Conservation (phyloP, 169 alveolate genomes). For the Cryptosporidium bovis region DNA sequence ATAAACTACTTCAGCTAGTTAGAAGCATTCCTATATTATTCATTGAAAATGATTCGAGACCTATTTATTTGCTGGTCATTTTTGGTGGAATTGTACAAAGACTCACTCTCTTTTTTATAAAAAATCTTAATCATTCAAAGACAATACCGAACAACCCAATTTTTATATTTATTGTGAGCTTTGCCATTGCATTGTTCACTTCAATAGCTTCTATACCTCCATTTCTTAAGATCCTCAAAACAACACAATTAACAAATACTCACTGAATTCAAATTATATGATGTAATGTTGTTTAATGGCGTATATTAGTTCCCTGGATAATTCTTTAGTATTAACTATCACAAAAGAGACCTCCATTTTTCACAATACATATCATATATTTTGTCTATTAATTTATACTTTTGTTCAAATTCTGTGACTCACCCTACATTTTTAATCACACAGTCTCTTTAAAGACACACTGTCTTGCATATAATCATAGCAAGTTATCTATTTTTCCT, state of each 20-base stretch:
- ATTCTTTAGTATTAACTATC: no score
- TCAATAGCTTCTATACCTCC: conserved; percentile 4
- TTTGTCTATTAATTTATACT: no score
- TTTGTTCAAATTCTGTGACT: no score
- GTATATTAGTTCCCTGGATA: no score
- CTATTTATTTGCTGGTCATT: conserved; percentile 1
- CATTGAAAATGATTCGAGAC: conserved; percentile 28
- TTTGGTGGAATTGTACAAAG: conserved; percentile 48
- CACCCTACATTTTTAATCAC: no score
- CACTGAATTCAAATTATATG: no score
- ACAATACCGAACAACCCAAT: neutral
- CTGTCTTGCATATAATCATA: no score
- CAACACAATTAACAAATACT: neutral
- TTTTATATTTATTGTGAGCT: neutral
- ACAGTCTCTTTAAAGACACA: no score
- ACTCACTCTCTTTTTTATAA: neutral
- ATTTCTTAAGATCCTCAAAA: neutral
- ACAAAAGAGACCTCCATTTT: no score
- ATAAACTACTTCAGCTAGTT: neutral
- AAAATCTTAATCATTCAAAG: neutral
- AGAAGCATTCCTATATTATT: neutral
- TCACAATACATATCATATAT: no score
- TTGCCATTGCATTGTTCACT: neutral
- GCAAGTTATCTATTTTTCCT: no score
- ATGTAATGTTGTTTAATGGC: no score